A percentile compares a stretch with the other conserved stretches of the same genome.
phyloP scores from a whole-genome alignment of 2,329 filamentous ascomycete genomes.

The Colletotrichum spaethianum region DNA sequence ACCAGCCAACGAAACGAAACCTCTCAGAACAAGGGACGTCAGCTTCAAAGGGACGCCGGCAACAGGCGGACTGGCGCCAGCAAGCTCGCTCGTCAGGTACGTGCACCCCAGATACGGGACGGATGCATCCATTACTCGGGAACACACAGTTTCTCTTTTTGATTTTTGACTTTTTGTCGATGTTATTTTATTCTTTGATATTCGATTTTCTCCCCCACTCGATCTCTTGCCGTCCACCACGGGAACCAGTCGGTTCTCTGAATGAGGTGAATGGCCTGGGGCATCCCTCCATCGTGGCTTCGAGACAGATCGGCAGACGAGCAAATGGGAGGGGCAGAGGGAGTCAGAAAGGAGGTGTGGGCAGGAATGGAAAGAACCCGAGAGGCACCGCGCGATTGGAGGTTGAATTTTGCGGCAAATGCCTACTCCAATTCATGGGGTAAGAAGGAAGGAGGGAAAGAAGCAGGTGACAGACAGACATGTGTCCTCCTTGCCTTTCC shows the following conservation, averaged over 20 bases:
- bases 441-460: not conserved
- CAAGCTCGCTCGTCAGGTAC: constrained; percentile 4
- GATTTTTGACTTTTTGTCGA: not conserved
- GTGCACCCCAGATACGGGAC: not conserved
- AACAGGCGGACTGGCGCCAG: constrained; percentile 17
- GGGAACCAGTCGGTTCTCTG: not conserved
- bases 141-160: not conserved
- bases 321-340: constrained; percentile 3
- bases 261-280: not conserved
- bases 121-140: not conserved
- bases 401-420: constrained; percentile 9
- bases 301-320: constrained; percentile 24
- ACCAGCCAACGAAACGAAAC: constrained; percentile 31
- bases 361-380: constrained; percentile 18
- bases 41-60: constrained; percentile 23
- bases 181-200: not conserved
- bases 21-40: constrained; percentile 20
- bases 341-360: constrained; percentile 1
- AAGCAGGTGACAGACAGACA: not conserved
- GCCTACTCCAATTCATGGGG: not conserved
- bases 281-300: not conserved
- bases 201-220: not conserved
- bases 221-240: too few species aligned
- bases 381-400: constrained; percentile 13
- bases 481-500: not conserved